These are phyloP conservation scores for Trichophyton mentagrophytes DNA, from an alignment of 2,329 filamentous ascomycete species.

Conservation along the genomic window DNA sequence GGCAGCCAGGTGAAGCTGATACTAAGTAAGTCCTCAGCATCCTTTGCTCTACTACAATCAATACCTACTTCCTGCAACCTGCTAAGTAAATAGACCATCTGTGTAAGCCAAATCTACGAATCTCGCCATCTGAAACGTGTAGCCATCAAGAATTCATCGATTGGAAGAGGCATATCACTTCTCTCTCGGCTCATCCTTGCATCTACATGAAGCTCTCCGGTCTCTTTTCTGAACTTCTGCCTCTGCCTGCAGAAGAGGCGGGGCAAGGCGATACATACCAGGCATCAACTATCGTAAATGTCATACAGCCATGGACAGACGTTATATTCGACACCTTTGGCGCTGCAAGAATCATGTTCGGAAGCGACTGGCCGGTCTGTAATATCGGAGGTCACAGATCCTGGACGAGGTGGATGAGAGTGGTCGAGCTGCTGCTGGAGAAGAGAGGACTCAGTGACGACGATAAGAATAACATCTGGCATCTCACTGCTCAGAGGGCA, in stretches of 20 bases:
- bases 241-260: conserved; percentile 22
- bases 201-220: conserved; percentile 93
- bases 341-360: conserved; percentile 66
- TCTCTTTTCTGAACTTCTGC: conserved; percentile 62
- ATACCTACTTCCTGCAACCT: conserved; percentile 29
- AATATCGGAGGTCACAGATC: conserved; percentile 53
- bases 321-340: conserved; percentile 62
- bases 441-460: conserved; percentile 41
- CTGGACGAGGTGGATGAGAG: conserved; percentile 62
- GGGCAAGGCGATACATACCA: conserved; percentile 28
- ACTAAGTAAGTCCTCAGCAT: neutral
- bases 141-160: conserved; percentile 47
- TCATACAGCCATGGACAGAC: conserved; percentile 57
- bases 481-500: conserved; percentile 56
- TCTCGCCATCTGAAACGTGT: conserved; percentile 37
- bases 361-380: conserved; percentile 87
- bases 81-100: conserved; percentile 57
- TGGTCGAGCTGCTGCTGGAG: conserved; percentile 55
- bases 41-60: neutral
- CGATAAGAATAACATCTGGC: conserved; percentile 57
- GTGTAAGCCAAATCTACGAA: conserved; percentile 68
- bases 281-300: conserved; percentile 41
- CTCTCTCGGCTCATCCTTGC: conserved; percentile 49
- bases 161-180: conserved; percentile 58
- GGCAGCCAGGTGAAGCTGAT: neutral